These are phyloP conservation scores for Metschnikowia kofuensis DNA, from an alignment of 805 yeast species.

Conservation along the genomic window DNA sequence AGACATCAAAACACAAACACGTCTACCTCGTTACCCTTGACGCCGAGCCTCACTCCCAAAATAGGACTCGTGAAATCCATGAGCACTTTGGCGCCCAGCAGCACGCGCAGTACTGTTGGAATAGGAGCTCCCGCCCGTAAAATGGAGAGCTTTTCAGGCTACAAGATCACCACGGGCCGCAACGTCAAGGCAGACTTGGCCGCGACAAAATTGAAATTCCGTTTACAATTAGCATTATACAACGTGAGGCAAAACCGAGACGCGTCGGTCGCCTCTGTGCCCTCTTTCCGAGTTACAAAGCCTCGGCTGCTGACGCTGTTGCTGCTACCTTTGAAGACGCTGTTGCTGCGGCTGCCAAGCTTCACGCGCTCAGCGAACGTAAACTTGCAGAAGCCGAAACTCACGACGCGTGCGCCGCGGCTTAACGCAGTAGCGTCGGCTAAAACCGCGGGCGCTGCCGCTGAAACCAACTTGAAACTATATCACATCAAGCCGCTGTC, in stretches of 20 bases:
- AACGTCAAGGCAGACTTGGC: slow-evolving; percentile 38
- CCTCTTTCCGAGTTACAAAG: slow-evolving; percentile 14
- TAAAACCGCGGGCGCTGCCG: slow-evolving; percentile 3
- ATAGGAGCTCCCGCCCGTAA: slow-evolving; percentile 7
- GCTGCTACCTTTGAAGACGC: neutral
- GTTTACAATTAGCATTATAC: slow-evolving; percentile 40
- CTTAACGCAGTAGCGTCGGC: slow-evolving; percentile 21
- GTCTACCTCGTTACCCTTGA: slow-evolving; percentile 15
- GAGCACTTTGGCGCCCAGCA: slow-evolving; percentile 12
- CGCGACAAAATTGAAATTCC: slow-evolving; percentile 42
- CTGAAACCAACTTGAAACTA: slow-evolving; percentile 26
- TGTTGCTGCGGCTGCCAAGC: slow-evolving; percentile 2
- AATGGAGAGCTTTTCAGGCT: slow-evolving; percentile 27
- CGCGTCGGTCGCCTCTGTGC: slow-evolving; percentile 14
- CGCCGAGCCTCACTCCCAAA: slow-evolving; percentile 18
- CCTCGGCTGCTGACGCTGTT: slow-evolving; percentile 6
- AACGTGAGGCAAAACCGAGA: slow-evolving; percentile 28
- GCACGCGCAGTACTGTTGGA: slow-evolving; percentile 2
- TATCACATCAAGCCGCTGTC: slow-evolving; percentile 38
- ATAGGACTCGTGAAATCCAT: slow-evolving; percentile 16
- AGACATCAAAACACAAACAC: slow-evolving; percentile 4
- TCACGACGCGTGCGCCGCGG: slow-evolving; percentile 6
- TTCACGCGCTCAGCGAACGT: slow-evolving; percentile 15
- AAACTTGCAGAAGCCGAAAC: slow-evolving; percentile 13
- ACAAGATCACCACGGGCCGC: slow-evolving; percentile 19